A percentile compares a stretch with the other conserved stretches of the same genome.
These are phyloP conservation scores for Ramaria sp. DNA, from an alignment of 768 basidiomycete species.

Conservation along the genomic window DNA sequence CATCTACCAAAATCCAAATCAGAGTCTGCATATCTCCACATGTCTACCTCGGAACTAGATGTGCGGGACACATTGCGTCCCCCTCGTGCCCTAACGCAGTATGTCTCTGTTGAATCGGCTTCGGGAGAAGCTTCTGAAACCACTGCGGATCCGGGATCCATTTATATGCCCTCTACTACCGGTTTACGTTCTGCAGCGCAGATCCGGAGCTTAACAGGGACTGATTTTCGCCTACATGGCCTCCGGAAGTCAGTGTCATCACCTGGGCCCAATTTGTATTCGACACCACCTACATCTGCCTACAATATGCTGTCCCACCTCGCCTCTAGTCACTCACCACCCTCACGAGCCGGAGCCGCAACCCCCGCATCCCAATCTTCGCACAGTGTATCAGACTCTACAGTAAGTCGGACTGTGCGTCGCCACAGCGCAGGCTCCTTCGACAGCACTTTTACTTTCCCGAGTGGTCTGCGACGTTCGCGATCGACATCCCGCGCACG, in stretches of 20 bases:
- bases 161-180: slow-evolving; percentile 59
- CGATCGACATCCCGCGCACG: slow-evolving; percentile 2
- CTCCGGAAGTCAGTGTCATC: slow-evolving; percentile 17
- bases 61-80: slow-evolving; percentile 49
- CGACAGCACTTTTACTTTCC: slow-evolving; percentile 23
- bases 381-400: background rate
- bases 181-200: slow-evolving; percentile 36
- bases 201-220: slow-evolving; percentile 11
- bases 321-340: slow-evolving; percentile 18
- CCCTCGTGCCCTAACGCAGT: slow-evolving; percentile 68
- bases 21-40: slow-evolving; percentile 25
- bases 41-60: slow-evolving; percentile 22
- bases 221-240: slow-evolving; percentile 5
- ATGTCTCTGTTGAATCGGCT: slow-evolving; percentile 24
- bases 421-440: slow-evolving; percentile 9
- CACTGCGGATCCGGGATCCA: slow-evolving; percentile 36
- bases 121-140: slow-evolving; percentile 25
- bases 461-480: slow-evolving; percentile 11
- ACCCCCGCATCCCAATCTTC: background rate
- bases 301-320: slow-evolving; percentile 54
- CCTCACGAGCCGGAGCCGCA: slow-evolving; percentile 10
- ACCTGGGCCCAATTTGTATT: slow-evolving; percentile 7
- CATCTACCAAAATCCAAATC: slow-evolving; percentile 33
- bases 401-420: slow-evolving; percentile 5
- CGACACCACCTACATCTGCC: slow-evolving; percentile 34